Evolutionary conservation across 805 yeast species (phyloP), one percentile per base, ranked within the genome.

Genomic region (Komagataella pseudopastoris): DNA sequence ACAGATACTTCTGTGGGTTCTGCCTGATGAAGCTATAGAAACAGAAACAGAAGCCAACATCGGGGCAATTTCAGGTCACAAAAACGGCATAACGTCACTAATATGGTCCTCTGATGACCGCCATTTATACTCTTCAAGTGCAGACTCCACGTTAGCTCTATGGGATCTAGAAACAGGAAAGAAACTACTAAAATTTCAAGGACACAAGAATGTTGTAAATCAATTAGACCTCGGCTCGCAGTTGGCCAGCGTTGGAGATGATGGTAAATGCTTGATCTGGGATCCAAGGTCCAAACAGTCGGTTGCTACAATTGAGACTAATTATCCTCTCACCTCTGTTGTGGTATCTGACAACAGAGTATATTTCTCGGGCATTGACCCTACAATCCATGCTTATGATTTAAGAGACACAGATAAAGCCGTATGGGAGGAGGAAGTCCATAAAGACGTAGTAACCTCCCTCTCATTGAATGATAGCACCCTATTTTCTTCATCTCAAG

Each of bases 341-440:
- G 76, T 78, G 57, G 58, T 64, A 18, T 63, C 64, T 46, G 80
- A 76, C 1, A 62, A 65, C 14, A 63, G 67, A 12, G 57, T 83
- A 3, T 86, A 71, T 56, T 70, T 78, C 4, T 69, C 83, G 0
- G 95, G 95, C 0, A 75, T 87, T 2, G 91, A 87, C 55, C 83
- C 88, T 1, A 66, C 71, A 0, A 71, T 87, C 0, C 60, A 67
- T 46, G 82, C 80, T 2, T 82, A 75, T 66, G 95, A 87, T 58
- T 49, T 77, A 6, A 63, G 88, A 51, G 62, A 69, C 3, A 52
- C 68, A 4, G 64, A 66, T 1, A 53, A 57, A 5, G 71, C 76
- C 0, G 46, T 74, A 6, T 81, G 83, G 78, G 64, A 60, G 51
- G 64, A 76, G 58, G 63, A 67, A 49, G 57, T 71, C 49, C 77